Evolutionary conservation across 345 rosid genomes (phyloP), one percentile per base, ranked within the genome.

Genomic region (Corymbia maculata): DNA sequence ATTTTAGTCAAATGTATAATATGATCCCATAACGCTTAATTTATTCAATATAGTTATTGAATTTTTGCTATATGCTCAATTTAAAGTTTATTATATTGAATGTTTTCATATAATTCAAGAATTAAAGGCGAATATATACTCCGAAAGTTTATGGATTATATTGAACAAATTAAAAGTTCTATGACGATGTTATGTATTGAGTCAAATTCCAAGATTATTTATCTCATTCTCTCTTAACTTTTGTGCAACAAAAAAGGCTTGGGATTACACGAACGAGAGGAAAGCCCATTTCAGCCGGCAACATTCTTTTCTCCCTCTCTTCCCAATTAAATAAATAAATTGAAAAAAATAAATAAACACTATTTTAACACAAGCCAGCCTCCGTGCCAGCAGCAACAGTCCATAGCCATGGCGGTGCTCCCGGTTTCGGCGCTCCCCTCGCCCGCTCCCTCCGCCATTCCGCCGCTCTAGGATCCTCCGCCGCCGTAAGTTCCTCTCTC

Each of bases 81-180:
- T 26, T 28, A 61, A 5, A 11, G 15, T 36, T 36, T 36, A 61
- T 0, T 26, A 26, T 11, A 26, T 61, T 61, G 28, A 61, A 0
- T 10, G 24, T 57, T 24, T 57, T 24, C 3, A 24, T 57, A 57
- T 24, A 57, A 1, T 24, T 4, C 3, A 57, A 4, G 0, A 28
- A 59, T 0, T 0, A 26, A 11, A 24, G 0, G 0, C 10, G 1
- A 24, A 5, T 7, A 26, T 26, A 0, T 26, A 59, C 0, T n/a
- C n/a, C 0, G 0, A 59, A 26, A 59, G 6, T 59, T 26, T 0
- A 26, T 26, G 6, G 1, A 26, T 8, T 0, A 11, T 5, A 59
- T 26, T 11, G 0, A 59, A 59, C 0, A 59, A 59, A 5, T 26
- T 59, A 10, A 59, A 59, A 59, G 0, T 59, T 26, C 12, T 26